These are phyloP conservation scores for Paramecium caudatum DNA, from an alignment of 73 alveolate genomes.

Conservation along the genomic window DNA sequence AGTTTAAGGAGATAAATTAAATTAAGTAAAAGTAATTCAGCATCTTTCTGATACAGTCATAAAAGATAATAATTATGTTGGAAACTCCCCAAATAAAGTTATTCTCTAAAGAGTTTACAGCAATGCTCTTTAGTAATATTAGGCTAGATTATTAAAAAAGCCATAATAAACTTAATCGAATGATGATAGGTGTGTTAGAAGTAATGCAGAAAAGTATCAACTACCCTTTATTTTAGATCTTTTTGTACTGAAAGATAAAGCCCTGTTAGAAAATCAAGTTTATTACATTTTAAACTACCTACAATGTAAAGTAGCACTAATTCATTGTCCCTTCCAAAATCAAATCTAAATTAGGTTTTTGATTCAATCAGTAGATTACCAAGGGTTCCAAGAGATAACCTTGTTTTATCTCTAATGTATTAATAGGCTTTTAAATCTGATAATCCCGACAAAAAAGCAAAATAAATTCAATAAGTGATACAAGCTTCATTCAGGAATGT, in stretches of 20 bases:
- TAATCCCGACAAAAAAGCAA: constrained; percentile 47
- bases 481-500: constrained; percentile 49
- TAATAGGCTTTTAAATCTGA: constrained; percentile 53
- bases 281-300: background rate
- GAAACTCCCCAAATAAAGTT: constrained; percentile 20
- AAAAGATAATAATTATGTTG: background rate
- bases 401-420: constrained; percentile 39
- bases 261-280: constrained; percentile 10
- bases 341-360: constrained; percentile 8
- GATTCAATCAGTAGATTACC: constrained; percentile 48
- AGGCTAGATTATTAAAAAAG: constrained; percentile 49
- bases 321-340: background rate
- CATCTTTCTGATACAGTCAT: background rate
- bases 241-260: constrained; percentile 3
- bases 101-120: constrained; percentile 46
- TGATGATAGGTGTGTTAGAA: constrained; percentile 27
- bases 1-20: constrained; percentile 49
- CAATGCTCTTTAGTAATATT: constrained; percentile 40
- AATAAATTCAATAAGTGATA: constrained; percentile 52
- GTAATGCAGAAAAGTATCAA: background rate
- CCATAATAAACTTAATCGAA: constrained; percentile 52
- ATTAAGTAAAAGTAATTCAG: constrained; percentile 17
- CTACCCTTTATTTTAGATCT: background rate
- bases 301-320: constrained; percentile 20
- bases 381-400: constrained; percentile 54